A percentile compares a stretch with the other conserved stretches of the same genome.
These are phyloP conservation scores for Malassezia japonica DNA, from an alignment of 1,284 basidiomycete genomes.

Conservation along the genomic window DNA sequence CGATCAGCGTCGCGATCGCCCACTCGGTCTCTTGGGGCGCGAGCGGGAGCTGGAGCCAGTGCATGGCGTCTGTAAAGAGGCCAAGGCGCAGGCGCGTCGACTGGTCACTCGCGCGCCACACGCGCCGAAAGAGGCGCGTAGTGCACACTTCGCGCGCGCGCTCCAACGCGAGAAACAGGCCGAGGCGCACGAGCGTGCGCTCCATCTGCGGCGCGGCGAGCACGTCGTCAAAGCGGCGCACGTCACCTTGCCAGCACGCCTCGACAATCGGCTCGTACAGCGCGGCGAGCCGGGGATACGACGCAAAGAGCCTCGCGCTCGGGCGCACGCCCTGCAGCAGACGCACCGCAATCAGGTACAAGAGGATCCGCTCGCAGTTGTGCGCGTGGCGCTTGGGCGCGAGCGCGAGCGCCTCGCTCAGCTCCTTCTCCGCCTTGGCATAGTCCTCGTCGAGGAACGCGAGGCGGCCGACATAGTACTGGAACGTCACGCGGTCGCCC, in stretches of 20 bases:
- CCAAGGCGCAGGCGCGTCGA: conserved; percentile 24
- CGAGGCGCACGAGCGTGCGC: conserved; percentile 69
- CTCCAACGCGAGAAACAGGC: conserved; percentile 76
- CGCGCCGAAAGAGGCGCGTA: conserved; percentile 71
- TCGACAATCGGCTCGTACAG: conserved; percentile 70
- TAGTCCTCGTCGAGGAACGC: conserved; percentile 88
- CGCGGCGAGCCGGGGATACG: conserved; percentile 63
- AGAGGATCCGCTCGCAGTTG: conserved; percentile 80
- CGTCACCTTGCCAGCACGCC: conserved; percentile 67
- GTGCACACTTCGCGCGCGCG: conserved; percentile 76
- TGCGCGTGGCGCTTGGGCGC: conserved; percentile 61
- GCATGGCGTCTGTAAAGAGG: conserved; percentile 22
- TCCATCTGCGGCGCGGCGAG: conserved; percentile 55
- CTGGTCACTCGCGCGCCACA: conserved; percentile 54
- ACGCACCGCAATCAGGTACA: conserved; percentile 77
- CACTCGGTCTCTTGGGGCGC: conserved; percentile 78
- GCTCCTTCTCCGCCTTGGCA: conserved; percentile 62
- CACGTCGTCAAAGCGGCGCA: conserved; percentile 64
- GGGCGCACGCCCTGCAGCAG: conserved; percentile 77
- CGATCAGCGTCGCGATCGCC: conserved; percentile 73
- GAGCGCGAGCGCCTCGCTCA: conserved; percentile 69
- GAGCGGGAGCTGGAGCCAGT: conserved; percentile 30
- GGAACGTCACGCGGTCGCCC: conserved; percentile 66
- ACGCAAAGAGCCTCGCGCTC: conserved; percentile 57
- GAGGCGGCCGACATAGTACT: conserved; percentile 87